Evolutionary conservation across 2,329 filamentous ascomycete species (phyloP).

Genomic region (Phialocephala sp.): DNA sequence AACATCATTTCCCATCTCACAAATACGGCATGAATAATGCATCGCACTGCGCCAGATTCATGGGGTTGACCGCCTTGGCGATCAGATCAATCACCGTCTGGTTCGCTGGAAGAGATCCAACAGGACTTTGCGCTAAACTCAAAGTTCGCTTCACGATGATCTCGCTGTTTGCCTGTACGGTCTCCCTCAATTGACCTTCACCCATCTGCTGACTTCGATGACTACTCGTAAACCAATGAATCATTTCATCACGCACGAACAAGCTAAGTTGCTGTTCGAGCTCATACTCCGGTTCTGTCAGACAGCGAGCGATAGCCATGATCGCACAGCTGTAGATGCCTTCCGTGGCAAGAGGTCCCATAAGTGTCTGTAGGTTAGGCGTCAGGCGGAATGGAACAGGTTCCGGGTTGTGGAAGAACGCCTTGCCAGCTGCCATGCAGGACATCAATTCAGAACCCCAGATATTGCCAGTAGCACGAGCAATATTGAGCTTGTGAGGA

Average conservation of each 20-base stretch:
- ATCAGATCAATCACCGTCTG: conserved; percentile 97
- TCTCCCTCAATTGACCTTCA: conserved; percentile 70
- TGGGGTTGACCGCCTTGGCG: conserved; percentile 89
- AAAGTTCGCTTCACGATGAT: conserved; percentile 90
- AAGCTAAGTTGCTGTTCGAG: conserved; percentile 94
- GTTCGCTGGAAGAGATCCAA: conserved; percentile 86
- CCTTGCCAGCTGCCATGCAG: conserved; percentile 81
- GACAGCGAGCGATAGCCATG: conserved; percentile 94
- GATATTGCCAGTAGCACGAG: conserved; percentile 85
- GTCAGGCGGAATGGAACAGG: conserved; percentile 96
- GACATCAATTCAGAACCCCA: conserved; percentile 97
- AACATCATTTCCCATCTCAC: conserved; percentile 50
- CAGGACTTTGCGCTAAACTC: conserved; percentile 74
- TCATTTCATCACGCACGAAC: conserved; percentile 97
- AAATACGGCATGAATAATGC: conserved; percentile 97
- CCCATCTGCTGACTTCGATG: conserved; percentile 66
- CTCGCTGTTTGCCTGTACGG: conserved; percentile 85
- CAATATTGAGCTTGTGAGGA: conserved; percentile 93
- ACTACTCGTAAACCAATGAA: conserved; percentile 88
- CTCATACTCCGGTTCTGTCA: conserved; percentile 87
- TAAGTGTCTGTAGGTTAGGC: conserved; percentile 92
- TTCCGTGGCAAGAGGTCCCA: conserved; percentile 95
- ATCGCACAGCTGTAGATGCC: conserved; percentile 94
- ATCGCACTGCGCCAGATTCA: conserved; percentile 86
- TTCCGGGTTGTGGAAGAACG: conserved; percentile 93